A percentile compares a stretch with the other conserved stretches of the same genome.
These are phyloP conservation scores for Jacaranda mimosifolia DNA, from an alignment of 257 asterid genomes.

Conservation along the genomic window DNA sequence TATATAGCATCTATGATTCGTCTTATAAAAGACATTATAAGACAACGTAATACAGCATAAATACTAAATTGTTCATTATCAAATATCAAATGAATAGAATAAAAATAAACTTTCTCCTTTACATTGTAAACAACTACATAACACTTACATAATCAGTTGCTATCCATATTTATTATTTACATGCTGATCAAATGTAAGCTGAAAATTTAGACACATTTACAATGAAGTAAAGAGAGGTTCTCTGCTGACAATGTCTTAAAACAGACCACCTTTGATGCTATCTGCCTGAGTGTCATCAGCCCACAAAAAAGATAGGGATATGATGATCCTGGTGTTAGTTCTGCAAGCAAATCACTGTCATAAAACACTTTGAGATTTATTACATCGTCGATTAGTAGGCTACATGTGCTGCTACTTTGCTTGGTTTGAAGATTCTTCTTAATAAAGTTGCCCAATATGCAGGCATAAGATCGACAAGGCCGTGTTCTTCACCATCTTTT, in stretches of 20 bases:
- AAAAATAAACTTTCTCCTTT: background rate
- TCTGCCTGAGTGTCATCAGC: background rate
- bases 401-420: too few species aligned
- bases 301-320: constrained; percentile 11
- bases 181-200: constrained; percentile 1
- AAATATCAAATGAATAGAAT: too few species aligned
- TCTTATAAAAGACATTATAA: too few species aligned
- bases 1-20: too few species aligned
- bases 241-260: constrained; percentile 1
- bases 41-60: too few species aligned
- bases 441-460: background rate
- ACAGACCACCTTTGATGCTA: background rate
- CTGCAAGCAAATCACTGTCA: too few species aligned
- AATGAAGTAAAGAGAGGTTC: constrained; percentile 7
- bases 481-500: constrained; percentile 1
- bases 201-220: constrained; percentile 33
- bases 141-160: background rate
- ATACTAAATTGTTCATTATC: too few species aligned
- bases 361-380: too few species aligned
- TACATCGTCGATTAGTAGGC: background rate
- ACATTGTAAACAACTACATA: background rate
- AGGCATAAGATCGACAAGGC: background rate
- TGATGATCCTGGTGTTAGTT: background rate
- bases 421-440: constrained; percentile 3
- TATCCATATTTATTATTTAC: constrained; percentile 4